Evolutionary conservation across 176 grass and related monocot genomes (phyloP).

Genomic region (Cocos nucifera): DNA sequence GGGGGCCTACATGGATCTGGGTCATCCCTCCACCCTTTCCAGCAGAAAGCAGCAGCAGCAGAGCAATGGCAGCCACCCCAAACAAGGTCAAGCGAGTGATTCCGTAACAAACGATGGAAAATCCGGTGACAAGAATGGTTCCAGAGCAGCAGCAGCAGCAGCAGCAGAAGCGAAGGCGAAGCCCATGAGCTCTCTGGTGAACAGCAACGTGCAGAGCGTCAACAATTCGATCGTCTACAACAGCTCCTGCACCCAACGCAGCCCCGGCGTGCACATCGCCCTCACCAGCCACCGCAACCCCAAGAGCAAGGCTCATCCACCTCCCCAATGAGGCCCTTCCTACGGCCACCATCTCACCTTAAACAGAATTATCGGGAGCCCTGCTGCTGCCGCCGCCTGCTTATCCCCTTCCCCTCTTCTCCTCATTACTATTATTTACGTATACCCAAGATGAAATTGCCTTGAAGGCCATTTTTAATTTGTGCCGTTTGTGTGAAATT

Average conservation of each 20-base stretch:
- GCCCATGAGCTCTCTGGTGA: slow-evolving; percentile 25
- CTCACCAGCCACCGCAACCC: slow-evolving; percentile 14
- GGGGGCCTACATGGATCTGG: slow-evolving; percentile 31
- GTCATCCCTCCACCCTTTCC: background rate
- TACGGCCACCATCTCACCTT: no score
- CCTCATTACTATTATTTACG: no score
- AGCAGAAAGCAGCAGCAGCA: slow-evolving; percentile 17
- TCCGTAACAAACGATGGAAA: background rate
- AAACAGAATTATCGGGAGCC: no score
- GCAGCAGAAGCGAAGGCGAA: slow-evolving; percentile 15
- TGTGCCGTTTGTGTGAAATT: no score
- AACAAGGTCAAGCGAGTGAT: background rate
- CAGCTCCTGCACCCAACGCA: slow-evolving; percentile 13
- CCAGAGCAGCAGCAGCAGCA: background rate
- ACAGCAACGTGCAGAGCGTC: slow-evolving; percentile 41
- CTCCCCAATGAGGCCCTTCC: slow-evolving; percentile 2
- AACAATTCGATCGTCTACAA: slow-evolving; percentile 39
- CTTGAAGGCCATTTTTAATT: no score
- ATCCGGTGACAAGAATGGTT: background rate
- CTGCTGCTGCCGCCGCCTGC: no score
- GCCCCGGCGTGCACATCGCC: slow-evolving; percentile 30
- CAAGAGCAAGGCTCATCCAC: slow-evolving; percentile 8
- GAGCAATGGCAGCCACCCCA: slow-evolving; percentile 3
- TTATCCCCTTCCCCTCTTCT: no score
- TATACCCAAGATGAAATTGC: no score